Percentiles rank a stretch among this genome's conserved stretches.
Conservation (phyloP, 2,329 filamentous ascomycete genomes). For the Exophiala sp. region DNA sequence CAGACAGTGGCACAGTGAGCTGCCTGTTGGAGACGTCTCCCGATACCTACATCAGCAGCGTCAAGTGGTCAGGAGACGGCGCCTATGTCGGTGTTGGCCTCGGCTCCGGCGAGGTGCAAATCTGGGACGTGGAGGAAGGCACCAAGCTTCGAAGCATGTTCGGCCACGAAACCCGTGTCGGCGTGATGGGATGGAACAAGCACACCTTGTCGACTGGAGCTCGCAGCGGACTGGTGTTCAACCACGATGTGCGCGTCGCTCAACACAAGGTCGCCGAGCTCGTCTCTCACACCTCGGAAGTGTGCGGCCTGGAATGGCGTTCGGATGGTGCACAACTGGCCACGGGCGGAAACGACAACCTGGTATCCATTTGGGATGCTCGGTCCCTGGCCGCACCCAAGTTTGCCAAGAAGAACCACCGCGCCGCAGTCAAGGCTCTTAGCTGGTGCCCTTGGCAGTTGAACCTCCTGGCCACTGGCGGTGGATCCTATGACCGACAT, state of each 20-base stretch:
- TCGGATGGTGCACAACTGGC: slow-evolving; percentile 93
- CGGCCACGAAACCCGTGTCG: slow-evolving; percentile 91
- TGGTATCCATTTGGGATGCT: slow-evolving; percentile 98
- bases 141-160: slow-evolving; percentile 98
- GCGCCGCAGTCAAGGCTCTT: slow-evolving; percentile 94
- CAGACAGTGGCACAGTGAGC: slow-evolving; percentile 82
- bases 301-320: slow-evolving; percentile 96
- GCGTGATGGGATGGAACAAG: slow-evolving; percentile 99
- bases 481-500: slow-evolving; percentile 91
- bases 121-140: slow-evolving; percentile 68
- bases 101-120: slow-evolving; percentile 92
- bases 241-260: slow-evolving; percentile 95
- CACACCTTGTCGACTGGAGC: slow-evolving; percentile 92
- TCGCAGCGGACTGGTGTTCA: slow-evolving; percentile 80
- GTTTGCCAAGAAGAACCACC: slow-evolving; percentile 99
- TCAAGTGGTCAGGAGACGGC: slow-evolving; percentile 97
- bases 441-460: slow-evolving; percentile 99
- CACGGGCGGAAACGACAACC: slow-evolving; percentile 96
- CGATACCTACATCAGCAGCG: slow-evolving; percentile 94
- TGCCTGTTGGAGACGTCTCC: slow-evolving; percentile 79
- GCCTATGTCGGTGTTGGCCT: slow-evolving; percentile 94
- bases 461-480: slow-evolving; percentile 92
- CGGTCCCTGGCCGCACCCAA: slow-evolving; percentile 88
- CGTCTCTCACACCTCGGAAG: slow-evolving; percentile 92
- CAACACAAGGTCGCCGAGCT: slow-evolving; percentile 98